These are phyloP conservation scores for Plectosphaerella cucumerina DNA, from an alignment of 2,329 filamentous ascomycete species.

Conservation along the genomic window DNA sequence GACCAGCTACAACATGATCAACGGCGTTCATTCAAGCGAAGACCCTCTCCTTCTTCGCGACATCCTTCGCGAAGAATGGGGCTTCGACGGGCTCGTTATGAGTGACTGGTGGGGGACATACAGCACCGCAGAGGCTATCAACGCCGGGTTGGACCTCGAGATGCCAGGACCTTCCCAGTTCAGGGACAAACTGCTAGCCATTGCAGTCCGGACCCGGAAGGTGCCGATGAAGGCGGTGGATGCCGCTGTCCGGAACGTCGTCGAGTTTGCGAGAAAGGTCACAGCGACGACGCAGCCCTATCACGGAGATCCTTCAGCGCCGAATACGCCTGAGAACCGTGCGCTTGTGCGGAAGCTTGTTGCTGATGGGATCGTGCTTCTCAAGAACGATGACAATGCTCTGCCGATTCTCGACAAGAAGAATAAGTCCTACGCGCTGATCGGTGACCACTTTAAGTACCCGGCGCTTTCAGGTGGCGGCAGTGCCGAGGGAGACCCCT, in stretches of 20 bases:
- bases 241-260: slow-evolving; percentile 37
- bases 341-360: slow-evolving; percentile 29
- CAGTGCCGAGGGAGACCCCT: slow-evolving; percentile 55
- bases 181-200: slow-evolving; percentile 18
- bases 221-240: background rate
- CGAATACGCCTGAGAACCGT: slow-evolving; percentile 4
- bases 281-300: background rate
- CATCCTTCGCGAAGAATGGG: slow-evolving; percentile 53
- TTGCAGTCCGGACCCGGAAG: slow-evolving; percentile 16
- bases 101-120: slow-evolving; percentile 47
- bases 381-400: slow-evolving; percentile 64
- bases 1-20: slow-evolving; percentile 33
- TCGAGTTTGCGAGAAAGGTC: slow-evolving; percentile 20
- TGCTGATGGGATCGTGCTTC: slow-evolving; percentile 64
- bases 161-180: slow-evolving; percentile 32
- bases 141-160: slow-evolving; percentile 28
- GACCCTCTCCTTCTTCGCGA: slow-evolving; percentile 39
- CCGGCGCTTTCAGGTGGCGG: slow-evolving; percentile 48
- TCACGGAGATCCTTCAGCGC: slow-evolving; percentile 15
- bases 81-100: slow-evolving; percentile 52
- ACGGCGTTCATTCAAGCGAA: slow-evolving; percentile 35
- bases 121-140: slow-evolving; percentile 17
- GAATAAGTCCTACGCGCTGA: slow-evolving; percentile 26
- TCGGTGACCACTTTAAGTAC: slow-evolving; percentile 19
- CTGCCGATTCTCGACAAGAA: slow-evolving; percentile 45